A percentile compares a stretch with the other conserved stretches of the same genome.
phyloP scores from a whole-genome alignment of 805 yeast species.

The Saccharomycopsis olivae region DNA sequence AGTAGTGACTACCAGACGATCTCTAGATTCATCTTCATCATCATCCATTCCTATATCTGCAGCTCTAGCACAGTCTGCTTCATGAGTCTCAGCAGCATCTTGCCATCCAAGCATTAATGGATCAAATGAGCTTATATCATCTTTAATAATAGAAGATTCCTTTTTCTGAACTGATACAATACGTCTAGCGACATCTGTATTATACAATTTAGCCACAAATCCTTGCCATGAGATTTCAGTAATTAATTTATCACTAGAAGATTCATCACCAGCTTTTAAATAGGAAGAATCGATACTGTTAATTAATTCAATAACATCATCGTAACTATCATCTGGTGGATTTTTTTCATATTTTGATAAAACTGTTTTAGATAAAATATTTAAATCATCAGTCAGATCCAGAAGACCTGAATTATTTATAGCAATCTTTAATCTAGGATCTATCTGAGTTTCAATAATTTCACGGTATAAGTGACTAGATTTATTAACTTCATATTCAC shows the following conservation, averaged over 20 bases:
- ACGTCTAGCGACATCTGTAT: conserved; percentile 61
- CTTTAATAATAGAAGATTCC: conserved; percentile 24
- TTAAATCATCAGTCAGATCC: conserved; percentile 20
- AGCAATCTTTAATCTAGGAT: conserved; percentile 54
- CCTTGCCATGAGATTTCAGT: conserved; percentile 47
- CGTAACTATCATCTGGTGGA: conserved; percentile 18
- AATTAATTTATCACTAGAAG: conserved; percentile 25
- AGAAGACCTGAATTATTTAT: conserved; percentile 27
- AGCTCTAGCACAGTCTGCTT: conserved; percentile 39
- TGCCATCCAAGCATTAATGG: conserved; percentile 53
- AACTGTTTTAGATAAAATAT: conserved; percentile 18
- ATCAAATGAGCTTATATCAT: conserved; percentile 43
- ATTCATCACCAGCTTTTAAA: conserved; percentile 19
- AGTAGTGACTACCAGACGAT: conserved; percentile 64
- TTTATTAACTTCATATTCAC: conserved; percentile 18
- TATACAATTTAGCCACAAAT: conserved; percentile 52
- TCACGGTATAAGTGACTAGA: conserved; percentile 36
- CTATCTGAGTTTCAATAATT: conserved; percentile 46
- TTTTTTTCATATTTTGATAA: conserved; percentile 23
- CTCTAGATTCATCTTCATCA: conserved; percentile 51
- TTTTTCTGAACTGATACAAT: conserved; percentile 33
- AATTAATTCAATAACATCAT: conserved; percentile 32
- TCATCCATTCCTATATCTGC: conserved; percentile 31
- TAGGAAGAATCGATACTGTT: conserved; percentile 24
- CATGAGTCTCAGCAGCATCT: conserved; percentile 53